Percentiles rank a stretch among this genome's conserved stretches.
Conservation (phyloP, 495 filamentous ascomycete species). For the Neurospora cerealis region DNA sequence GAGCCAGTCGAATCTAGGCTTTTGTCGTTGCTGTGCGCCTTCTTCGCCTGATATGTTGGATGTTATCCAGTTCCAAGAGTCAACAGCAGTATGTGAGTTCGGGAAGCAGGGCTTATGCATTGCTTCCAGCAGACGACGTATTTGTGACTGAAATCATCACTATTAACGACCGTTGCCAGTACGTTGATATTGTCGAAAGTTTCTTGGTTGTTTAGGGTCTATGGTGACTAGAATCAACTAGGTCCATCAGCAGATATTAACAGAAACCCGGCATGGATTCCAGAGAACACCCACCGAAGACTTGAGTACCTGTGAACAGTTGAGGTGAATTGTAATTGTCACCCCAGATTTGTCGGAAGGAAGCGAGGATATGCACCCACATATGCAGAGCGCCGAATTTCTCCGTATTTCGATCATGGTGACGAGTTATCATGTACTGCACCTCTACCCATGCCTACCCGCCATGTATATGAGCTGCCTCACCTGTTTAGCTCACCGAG, state of each 20-base stretch:
- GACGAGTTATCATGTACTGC: not conserved
- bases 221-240: not conserved
- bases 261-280: not conserved
- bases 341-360: not conserved
- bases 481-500: not conserved
- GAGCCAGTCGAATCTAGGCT: not conserved
- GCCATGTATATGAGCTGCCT: not conserved
- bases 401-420: not conserved
- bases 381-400: not conserved
- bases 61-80: not conserved
- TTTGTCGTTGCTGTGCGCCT: not conserved
- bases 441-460: not conserved
- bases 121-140: not conserved
- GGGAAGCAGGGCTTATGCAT: not conserved
- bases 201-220: not conserved
- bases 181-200: not conserved
- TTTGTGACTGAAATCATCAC: not conserved
- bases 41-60: not conserved
- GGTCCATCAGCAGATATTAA: not conserved
- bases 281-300: not conserved
- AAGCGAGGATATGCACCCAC: not conserved
- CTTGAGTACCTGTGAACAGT: not conserved
- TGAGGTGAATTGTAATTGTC: not conserved
- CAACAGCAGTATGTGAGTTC: not conserved
- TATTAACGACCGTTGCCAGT: not conserved